A percentile compares a stretch with the other conserved stretches of the same genome.
Evolutionary conservation across 176 grass and related monocot species (phyloP).

Genomic region (Eleusine indica): DNA sequence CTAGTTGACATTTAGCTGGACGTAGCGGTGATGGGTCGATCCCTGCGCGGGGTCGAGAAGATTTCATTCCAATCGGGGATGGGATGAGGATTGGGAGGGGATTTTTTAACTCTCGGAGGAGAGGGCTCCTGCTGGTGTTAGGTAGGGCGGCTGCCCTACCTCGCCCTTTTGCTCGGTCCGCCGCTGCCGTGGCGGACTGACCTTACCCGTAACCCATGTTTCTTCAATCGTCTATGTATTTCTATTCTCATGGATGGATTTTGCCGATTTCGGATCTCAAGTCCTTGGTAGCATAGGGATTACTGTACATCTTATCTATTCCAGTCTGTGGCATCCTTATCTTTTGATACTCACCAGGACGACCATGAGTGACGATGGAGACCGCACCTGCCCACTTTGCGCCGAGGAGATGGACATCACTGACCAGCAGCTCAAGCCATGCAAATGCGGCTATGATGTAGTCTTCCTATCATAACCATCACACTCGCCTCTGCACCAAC

Average conservation of each 20-base stretch:
- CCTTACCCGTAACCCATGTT: background rate
- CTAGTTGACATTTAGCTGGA: too few species aligned
- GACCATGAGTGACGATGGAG: slow-evolving; percentile 93
- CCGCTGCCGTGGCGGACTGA: background rate
- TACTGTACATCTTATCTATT: background rate
- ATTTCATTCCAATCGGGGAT: too few species aligned
- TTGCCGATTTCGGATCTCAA: slow-evolving; percentile 29
- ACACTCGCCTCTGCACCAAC: background rate
- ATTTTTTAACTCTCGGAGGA: too few species aligned
- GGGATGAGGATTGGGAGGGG: too few species aligned
- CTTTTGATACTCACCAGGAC: slow-evolving; percentile 46
- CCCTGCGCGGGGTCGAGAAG: too few species aligned
- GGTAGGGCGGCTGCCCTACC: too few species aligned
- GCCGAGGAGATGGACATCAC: slow-evolving; percentile 99
- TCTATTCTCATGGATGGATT: background rate
- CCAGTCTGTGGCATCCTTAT: background rate
- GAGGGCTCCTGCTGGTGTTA: too few species aligned
- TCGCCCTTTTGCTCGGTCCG: too few species aligned
- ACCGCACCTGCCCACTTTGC: slow-evolving; percentile 91
- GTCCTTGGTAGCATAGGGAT: background rate
- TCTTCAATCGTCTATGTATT: background rate
- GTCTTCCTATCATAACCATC: background rate
- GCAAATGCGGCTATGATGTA: slow-evolving; percentile 98
- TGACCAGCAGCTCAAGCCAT: slow-evolving; percentile 93
- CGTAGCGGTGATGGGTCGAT: too few species aligned